phyloP scores from a whole-genome alignment of 2,329 filamentous ascomycete genomes.

The Pseudogymnoascus sp. region DNA sequence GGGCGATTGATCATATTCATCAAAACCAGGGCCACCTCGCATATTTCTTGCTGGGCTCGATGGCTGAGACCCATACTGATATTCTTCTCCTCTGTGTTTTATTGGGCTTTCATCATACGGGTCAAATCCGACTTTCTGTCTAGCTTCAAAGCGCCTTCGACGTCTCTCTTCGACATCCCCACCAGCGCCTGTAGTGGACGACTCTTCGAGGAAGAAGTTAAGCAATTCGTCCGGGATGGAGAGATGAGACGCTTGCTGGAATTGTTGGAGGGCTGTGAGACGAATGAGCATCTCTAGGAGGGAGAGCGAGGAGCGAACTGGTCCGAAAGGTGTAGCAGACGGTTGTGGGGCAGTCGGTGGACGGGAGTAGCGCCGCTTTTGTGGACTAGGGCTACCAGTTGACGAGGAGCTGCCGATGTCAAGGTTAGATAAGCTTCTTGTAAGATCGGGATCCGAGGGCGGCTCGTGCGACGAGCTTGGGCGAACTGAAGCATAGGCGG shows the following conservation, averaged over 20 bases:
- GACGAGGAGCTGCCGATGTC: conserved; percentile 20
- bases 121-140: conserved; percentile 58
- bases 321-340: conserved; percentile 34
- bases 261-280: conserved; percentile 64
- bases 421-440: conserved; percentile 18
- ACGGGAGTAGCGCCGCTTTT: background rate
- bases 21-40: background rate
- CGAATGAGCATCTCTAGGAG: conserved; percentile 66
- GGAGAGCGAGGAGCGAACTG: conserved; percentile 58
- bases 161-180: conserved; percentile 53
- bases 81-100: conserved; percentile 54
- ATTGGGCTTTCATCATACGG: conserved; percentile 64
- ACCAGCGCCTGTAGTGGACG: conserved; percentile 56
- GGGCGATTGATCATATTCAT: background rate
- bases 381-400: conserved; percentile 12
- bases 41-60: background rate
- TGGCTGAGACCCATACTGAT: conserved; percentile 32
- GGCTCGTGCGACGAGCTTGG: conserved; percentile 17
- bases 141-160: conserved; percentile 50
- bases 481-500: conserved; percentile 19
- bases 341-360: background rate
- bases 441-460: conserved; percentile 11
- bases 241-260: conserved; percentile 63
- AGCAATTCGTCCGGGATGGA: conserved; percentile 64
- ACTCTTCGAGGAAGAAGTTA: conserved; percentile 66